Evolutionary conservation across 1,284 basidiomycete species (phyloP), one percentile per base, ranked within the genome.

Genomic region (Omphalotus olearius): DNA sequence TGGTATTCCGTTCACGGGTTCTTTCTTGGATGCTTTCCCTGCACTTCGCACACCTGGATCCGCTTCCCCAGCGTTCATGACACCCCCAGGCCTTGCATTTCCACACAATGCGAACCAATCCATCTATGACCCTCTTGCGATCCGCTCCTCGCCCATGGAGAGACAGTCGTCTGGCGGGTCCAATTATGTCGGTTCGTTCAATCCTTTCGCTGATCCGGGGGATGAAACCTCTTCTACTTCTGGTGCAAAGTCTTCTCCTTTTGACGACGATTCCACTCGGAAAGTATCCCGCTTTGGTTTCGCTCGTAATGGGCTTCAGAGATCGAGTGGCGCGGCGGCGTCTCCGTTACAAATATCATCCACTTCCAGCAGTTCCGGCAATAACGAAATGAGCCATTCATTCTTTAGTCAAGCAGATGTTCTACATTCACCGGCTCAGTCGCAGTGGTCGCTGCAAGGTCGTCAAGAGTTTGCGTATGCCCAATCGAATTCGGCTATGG

Each of bases 251-350:
- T 55, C 35, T 44, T 55, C 57, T 36, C 67, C 70, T 3, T 58
- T 79, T 11, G 87, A 88, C 47, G 86, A 89, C 51, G 86, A 88
- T 50, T 59, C 67, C 4, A 66, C 68, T 14, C 73, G 88, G 52
- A 86, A 85, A 58, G 78, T 90, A 36, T 92, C 90, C 6, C 78
- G 91, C 17, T 93, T 93, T 67, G 87, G 84, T 16, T 93, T 93
- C 64, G 91, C 91, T 9, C 80, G 88, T 18, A 84, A 83, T 14
- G 76, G 80, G 41, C 85, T 83, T 56, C 75, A 76, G 1, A 37
- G 38, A 5, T 80, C 84, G 7, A 76, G 74, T 16, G 62, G 73
- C 43, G 63, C 81, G 2, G 57, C 60, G 16, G 79, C 82, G 11
- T 86, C 85, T 17, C 83, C 85, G 37, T 67, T 78, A 35, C 78